These are phyloP conservation scores for Sordariomycetes sp. DNA, from an alignment of 2,329 filamentous ascomycete genomes.

Conservation along the genomic window DNA sequence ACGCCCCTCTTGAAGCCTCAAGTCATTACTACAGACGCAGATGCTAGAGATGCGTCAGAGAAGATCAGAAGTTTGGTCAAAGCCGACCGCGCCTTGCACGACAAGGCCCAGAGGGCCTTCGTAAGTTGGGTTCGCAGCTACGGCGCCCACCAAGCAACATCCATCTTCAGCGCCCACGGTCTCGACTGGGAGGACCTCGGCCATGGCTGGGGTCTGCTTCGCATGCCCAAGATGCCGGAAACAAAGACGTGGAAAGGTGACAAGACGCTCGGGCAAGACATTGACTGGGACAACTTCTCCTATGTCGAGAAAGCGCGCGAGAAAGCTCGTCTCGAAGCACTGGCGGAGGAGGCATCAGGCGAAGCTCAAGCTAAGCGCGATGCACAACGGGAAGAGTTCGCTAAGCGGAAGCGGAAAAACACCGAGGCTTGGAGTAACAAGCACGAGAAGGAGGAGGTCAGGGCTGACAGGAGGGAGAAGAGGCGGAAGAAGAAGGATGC, in stretches of 20 bases:
- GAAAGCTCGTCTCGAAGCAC: constrained; percentile 48
- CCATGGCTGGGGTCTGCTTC: constrained; percentile 75
- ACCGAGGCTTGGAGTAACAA: constrained; percentile 68
- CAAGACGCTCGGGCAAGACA: constrained; percentile 47
- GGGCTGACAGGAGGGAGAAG: constrained; percentile 54
- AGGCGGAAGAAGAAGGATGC: constrained; percentile 55
- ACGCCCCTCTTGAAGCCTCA: constrained; percentile 47
- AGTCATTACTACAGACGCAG: constrained; percentile 47
- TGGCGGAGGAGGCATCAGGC: constrained; percentile 37
- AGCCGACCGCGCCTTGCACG: constrained; percentile 53
- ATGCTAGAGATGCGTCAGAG: constrained; percentile 48
- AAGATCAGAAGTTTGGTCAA: constrained; percentile 51
- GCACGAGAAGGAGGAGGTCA: constrained; percentile 54
- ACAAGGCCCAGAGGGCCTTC: constrained; percentile 85
- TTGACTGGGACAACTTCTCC: constrained; percentile 59
- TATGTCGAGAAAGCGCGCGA: constrained; percentile 69
- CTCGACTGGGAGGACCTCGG: constrained; percentile 80
- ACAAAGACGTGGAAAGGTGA: constrained; percentile 65
- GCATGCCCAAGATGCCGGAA: constrained; percentile 91
- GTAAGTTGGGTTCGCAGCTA: constrained; percentile 92
- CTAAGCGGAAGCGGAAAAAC: constrained; percentile 48
- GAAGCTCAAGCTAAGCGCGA: constrained; percentile 26
- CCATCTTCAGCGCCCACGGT: constrained; percentile 77
- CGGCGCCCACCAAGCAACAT: constrained; percentile 80
- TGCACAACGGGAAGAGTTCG: not conserved